A percentile compares a stretch with the other conserved stretches of the same genome.
Evolutionary conservation across 1,284 basidiomycete genomes (phyloP).

Genomic region (Termitomyces sp.): DNA sequence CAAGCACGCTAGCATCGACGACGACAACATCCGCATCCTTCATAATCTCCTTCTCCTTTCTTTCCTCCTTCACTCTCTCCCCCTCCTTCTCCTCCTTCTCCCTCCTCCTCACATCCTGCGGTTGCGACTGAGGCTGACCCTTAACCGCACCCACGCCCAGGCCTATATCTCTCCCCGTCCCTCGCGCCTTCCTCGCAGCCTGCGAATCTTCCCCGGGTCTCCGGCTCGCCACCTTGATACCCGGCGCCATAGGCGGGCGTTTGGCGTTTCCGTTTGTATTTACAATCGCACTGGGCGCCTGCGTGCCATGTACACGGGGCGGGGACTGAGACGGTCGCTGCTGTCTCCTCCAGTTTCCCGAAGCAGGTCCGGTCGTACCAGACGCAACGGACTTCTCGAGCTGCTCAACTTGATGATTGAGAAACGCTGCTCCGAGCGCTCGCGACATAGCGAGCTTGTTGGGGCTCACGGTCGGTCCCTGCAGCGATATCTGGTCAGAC

Average conservation of each 20-base stretch:
- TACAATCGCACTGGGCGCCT: neutral
- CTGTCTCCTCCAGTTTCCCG: conserved; percentile 59
- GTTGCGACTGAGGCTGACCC: neutral
- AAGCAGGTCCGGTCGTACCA: conserved; percentile 36
- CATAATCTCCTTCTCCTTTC: conserved; percentile 17
- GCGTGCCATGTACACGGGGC: neutral
- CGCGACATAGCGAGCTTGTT: conserved; percentile 75
- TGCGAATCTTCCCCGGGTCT: conserved; percentile 30
- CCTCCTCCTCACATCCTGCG: conserved; percentile 24
- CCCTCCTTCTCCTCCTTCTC: conserved; percentile 31
- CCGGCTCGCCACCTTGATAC: conserved; percentile 26
- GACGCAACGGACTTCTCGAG: conserved; percentile 69
- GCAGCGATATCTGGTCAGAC: neutral
- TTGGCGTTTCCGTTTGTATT: conserved; percentile 18
- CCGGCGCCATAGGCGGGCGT: conserved; percentile 21
- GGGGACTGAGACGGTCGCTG: conserved; percentile 16
- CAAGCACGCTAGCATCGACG: conserved; percentile 82
- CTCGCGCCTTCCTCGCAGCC: conserved; percentile 24
- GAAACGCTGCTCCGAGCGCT: conserved; percentile 76
- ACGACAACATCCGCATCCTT: conserved; percentile 73
- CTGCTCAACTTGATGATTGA: conserved; percentile 78
- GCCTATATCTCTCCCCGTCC: conserved; percentile 14
- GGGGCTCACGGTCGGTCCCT: conserved; percentile 15
- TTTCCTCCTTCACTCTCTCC: conserved; percentile 29
- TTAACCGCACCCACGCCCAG: neutral